phyloP scores from a whole-genome alignment of 2,329 filamentous ascomycete genomes.

The Phialophora tarda region DNA sequence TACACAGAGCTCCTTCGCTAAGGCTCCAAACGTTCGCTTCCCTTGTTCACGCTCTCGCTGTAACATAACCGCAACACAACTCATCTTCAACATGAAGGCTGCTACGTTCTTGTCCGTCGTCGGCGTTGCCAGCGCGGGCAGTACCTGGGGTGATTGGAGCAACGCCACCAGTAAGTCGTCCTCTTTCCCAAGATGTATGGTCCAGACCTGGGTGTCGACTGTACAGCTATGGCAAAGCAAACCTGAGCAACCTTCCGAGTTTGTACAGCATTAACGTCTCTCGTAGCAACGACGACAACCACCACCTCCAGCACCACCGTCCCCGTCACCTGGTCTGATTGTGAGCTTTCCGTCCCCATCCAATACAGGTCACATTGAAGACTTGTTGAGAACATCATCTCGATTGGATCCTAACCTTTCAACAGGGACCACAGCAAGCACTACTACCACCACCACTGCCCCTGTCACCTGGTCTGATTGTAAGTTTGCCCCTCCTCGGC shows the following conservation, averaged over 20 bases:
- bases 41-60: constrained; percentile 13
- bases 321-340: neutral
- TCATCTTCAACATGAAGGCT: constrained; percentile 34
- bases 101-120: constrained; percentile 40
- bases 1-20: constrained; percentile 55
- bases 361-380: neutral
- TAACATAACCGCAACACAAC: constrained; percentile 6
- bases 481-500: neutral
- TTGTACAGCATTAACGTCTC: neutral
- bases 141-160: constrained; percentile 1
- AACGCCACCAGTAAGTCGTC: neutral
- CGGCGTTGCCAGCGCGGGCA: constrained; percentile 37
- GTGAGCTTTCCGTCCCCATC: neutral
- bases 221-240: neutral
- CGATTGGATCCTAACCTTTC: neutral
- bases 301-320: neutral
- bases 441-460: neutral
- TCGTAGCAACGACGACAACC: neutral
- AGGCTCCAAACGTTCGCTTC: constrained; percentile 49
- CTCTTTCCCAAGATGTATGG: neutral
- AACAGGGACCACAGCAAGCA: neutral
- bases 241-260: neutral
- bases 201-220: neutral
- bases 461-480: neutral
- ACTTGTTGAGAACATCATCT: neutral